phyloP scores from a whole-genome alignment of 225 moss, liverwort and hornwort species.

The Climacium dendroides region DNA sequence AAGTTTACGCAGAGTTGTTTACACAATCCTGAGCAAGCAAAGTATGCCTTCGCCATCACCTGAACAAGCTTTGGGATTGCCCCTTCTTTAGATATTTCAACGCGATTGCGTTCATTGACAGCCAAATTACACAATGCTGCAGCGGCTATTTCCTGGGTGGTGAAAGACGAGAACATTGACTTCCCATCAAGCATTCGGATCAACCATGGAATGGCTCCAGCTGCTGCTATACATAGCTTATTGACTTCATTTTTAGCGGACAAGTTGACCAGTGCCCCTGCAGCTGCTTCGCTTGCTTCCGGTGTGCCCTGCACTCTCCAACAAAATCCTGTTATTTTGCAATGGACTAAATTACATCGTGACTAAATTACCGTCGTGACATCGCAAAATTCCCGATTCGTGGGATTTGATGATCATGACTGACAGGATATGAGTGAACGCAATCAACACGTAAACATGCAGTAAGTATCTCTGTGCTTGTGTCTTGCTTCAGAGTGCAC shows the following conservation, averaged over 20 bases:
- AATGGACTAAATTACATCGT: not conserved
- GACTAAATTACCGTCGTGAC: not conserved
- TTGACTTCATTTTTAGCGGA: slow-evolving; percentile 49
- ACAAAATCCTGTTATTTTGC: not conserved
- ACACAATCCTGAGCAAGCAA: not conserved
- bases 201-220: slow-evolving; percentile 40
- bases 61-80: slow-evolving; percentile 37
- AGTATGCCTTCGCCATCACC: not conserved
- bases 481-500: not conserved
- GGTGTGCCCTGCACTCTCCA: slow-evolving; percentile 20
- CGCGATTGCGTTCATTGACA: slow-evolving; percentile 29
- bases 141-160: slow-evolving; percentile 33
- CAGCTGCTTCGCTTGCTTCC: slow-evolving; percentile 35
- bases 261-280: slow-evolving; percentile 35
- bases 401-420: not conserved
- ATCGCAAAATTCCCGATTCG: not conserved
- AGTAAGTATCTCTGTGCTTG: not conserved
- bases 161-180: slow-evolving; percentile 10
- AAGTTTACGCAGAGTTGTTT: not conserved
- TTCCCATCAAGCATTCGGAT: slow-evolving; percentile 30
- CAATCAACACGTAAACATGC: not conserved
- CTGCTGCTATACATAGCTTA: slow-evolving; percentile 37
- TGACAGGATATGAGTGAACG: not conserved
- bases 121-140: slow-evolving; percentile 41
- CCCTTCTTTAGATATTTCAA: slow-evolving; percentile 24